Conservation (phyloP, 805 yeast genomes). For the Limtongozyma cylindracea region DNA sequence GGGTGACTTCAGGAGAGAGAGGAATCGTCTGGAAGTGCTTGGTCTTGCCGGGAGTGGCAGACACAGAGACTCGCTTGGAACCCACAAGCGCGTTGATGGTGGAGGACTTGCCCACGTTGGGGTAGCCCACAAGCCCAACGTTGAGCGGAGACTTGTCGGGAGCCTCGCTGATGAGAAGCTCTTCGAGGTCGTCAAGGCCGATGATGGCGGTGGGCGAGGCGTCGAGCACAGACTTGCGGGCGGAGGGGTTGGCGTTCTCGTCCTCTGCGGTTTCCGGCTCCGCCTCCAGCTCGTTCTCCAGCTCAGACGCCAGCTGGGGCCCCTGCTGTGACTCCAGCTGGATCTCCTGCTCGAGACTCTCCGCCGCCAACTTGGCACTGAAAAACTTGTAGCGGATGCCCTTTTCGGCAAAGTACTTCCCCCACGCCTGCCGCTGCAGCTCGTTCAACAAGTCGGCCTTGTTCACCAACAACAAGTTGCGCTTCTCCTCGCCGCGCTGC, state of each 20-base stretch:
- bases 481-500: slow-evolving; percentile 12
- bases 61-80: slow-evolving; percentile 91
- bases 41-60: slow-evolving; percentile 96
- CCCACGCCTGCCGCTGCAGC: slow-evolving; percentile 70
- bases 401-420: slow-evolving; percentile 44
- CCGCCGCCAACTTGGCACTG: slow-evolving; percentile 74
- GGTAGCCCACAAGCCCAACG: slow-evolving; percentile 94
- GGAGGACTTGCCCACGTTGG: slow-evolving; percentile 88
- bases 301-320: no score
- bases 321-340: slow-evolving; percentile 11
- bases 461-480: slow-evolving; percentile 65
- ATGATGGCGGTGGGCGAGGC: slow-evolving; percentile 21
- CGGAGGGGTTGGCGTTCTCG: slow-evolving; percentile 2
- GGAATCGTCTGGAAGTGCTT: slow-evolving; percentile 95
- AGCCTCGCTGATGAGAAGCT: slow-evolving; percentile 47
- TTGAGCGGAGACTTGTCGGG: slow-evolving; percentile 60
- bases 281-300: slow-evolving; percentile 1
- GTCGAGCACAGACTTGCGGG: slow-evolving; percentile 2
- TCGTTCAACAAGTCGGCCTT: slow-evolving; percentile 75
- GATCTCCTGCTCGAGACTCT: slow-evolving; percentile 37
- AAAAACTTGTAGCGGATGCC: slow-evolving; percentile 75
- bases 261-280: slow-evolving; percentile 1
- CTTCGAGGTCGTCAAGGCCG: slow-evolving; percentile 67
- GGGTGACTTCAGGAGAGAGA: slow-evolving; percentile 54
- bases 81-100: slow-evolving; percentile 94